phyloP scores from a whole-genome alignment of 108 stramenopile species.

The Skeletonema grethae region DNA sequence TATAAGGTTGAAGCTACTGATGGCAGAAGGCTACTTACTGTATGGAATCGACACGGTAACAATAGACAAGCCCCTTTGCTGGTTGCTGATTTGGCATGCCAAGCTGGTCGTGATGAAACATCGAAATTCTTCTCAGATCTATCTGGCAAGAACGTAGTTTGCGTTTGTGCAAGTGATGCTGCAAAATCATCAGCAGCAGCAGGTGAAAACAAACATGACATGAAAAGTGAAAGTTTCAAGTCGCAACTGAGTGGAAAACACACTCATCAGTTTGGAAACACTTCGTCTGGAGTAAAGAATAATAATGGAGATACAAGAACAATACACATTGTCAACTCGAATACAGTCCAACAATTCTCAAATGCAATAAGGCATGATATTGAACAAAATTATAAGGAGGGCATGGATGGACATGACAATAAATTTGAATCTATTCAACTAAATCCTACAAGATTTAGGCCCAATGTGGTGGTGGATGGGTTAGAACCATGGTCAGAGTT shows the following conservation, averaged over 20 bases:
- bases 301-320: slow-evolving; percentile 61
- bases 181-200: slow-evolving; percentile 8
- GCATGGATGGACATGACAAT: background rate
- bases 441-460: slow-evolving; percentile 57
- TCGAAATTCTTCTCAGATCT: slow-evolving; percentile 52
- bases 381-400: background rate
- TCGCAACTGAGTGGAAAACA: background rate
- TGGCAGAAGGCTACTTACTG: slow-evolving; percentile 27
- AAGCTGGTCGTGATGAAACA: slow-evolving; percentile 42
- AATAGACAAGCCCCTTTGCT: slow-evolving; percentile 31
- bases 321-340: slow-evolving; percentile 58
- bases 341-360: slow-evolving; percentile 52
- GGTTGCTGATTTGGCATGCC: slow-evolving; percentile 36
- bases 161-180: slow-evolving; percentile 33
- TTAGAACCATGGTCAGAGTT: slow-evolving; percentile 60
- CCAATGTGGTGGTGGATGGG: slow-evolving; percentile 61
- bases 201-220: background rate
- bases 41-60: slow-evolving; percentile 26
- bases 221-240: background rate
- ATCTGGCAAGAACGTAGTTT: slow-evolving; percentile 44
- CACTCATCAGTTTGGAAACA: slow-evolving; percentile 71
- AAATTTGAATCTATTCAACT: slow-evolving; percentile 12
- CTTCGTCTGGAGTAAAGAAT: slow-evolving; percentile 56
- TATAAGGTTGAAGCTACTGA: slow-evolving; percentile 27
- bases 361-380: slow-evolving; percentile 16